phyloP scores from a whole-genome alignment of 2,329 filamentous ascomycete genomes.

The Alternaria sp. region DNA sequence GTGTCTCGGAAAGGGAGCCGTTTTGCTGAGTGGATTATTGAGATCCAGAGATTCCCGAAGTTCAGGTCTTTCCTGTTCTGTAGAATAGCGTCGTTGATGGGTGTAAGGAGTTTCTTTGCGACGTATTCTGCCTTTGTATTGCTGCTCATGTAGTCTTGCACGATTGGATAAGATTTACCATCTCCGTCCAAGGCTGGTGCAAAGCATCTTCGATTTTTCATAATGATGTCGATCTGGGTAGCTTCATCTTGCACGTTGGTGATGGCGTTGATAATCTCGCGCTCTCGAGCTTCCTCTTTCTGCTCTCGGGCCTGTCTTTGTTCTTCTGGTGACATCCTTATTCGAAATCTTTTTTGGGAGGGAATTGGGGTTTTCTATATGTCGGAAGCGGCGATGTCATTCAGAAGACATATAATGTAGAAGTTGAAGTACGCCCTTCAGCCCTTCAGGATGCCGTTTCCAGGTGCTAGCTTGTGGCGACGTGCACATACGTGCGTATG shows the following conservation, averaged over 20 bases:
- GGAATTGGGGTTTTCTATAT: not conserved
- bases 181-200: not conserved
- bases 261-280: not conserved
- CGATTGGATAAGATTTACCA: not conserved
- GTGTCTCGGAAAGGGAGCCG: conserved; percentile 8
- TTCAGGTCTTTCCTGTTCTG: not conserved
- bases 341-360: not conserved
- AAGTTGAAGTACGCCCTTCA: conserved; percentile 8
- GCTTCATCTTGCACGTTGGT: conserved; percentile 9
- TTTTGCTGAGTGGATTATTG: conserved; percentile 11
- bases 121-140: not conserved
- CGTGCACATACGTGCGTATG: not conserved
- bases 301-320: not conserved
- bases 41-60: not conserved
- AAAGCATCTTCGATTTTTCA: conserved; percentile 7
- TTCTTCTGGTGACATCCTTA: not conserved
- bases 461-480: not conserved
- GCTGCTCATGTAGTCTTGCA: conserved; percentile 4
- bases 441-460: conserved; percentile 1
- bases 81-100: not conserved
- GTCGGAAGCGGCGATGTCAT: not conserved
- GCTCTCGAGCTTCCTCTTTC: not conserved
- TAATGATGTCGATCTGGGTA: conserved; percentile 6
- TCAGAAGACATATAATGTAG: not conserved
- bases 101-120: not conserved